Evolutionary conservation across 139 green algal species (phyloP).

Genomic region (Chlamydomonas sphaeroides): DNA sequence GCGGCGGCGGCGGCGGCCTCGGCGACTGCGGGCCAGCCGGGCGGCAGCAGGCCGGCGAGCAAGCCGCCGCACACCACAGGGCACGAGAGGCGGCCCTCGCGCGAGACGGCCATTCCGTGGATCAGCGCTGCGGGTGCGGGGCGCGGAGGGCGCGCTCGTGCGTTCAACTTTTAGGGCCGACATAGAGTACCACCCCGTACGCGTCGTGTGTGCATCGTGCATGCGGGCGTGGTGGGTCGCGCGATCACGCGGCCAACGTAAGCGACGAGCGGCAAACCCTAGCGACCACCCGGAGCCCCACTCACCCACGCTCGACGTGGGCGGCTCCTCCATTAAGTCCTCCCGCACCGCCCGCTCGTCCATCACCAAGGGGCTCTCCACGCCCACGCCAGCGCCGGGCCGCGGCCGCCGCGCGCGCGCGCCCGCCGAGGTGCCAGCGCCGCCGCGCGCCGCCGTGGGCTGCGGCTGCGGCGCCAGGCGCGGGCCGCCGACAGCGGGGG

Average conservation of each 20-base stretch:
- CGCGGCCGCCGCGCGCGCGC: background rate
- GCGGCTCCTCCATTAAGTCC: background rate
- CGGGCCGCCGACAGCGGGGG: too few species aligned
- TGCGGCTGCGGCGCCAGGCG: too few species aligned
- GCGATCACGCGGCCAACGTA: too few species aligned
- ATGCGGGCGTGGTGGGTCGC: too few species aligned
- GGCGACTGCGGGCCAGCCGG: background rate
- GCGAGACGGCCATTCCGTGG: slow-evolving; percentile 15
- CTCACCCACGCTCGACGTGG: background rate
- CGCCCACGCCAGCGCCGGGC: background rate
- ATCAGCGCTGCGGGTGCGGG: background rate
- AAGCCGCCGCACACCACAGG: slow-evolving; percentile 17
- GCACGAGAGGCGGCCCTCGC: slow-evolving; percentile 38
- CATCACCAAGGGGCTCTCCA: slow-evolving; percentile 1
- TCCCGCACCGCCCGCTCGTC: slow-evolving; percentile 10
- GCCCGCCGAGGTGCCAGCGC: too few species aligned
- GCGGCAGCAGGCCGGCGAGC: slow-evolving; percentile 19
- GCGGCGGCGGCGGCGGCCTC: background rate
- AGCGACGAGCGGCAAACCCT: too few species aligned
- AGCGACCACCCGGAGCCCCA: too few species aligned
- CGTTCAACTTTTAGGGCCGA: too few species aligned
- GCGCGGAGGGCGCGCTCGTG: background rate
- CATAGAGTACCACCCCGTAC: too few species aligned
- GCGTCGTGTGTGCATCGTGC: too few species aligned
- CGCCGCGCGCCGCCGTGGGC: too few species aligned